Conservation (phyloP, 768 basidiomycete species). For the Glaciozyma martinii region DNA sequence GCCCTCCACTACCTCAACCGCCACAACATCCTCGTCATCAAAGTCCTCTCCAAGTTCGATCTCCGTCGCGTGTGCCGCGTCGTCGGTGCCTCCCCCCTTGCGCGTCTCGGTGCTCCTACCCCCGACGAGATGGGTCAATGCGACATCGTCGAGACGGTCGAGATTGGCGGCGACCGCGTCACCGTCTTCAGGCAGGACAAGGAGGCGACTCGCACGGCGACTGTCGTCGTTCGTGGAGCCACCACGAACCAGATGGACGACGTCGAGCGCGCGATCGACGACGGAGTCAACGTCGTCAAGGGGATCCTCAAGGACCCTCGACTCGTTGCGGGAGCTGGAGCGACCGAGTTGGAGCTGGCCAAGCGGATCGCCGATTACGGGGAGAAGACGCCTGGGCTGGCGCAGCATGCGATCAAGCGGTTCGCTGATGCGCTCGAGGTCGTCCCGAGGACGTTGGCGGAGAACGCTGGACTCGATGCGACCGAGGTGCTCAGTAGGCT, state of each 20-base stretch:
- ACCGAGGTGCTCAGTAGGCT: conserved; percentile 82
- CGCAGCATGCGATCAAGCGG: conserved; percentile 85
- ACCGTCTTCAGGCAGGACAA: conserved; percentile 90
- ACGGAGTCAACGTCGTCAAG: conserved; percentile 94
- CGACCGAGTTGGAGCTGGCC: conserved; percentile 87
- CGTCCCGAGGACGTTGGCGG: conserved; percentile 80
- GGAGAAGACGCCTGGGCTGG: conserved; percentile 73
- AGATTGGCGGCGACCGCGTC: conserved; percentile 95
- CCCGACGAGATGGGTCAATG: conserved; percentile 90
- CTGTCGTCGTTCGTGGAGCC: conserved; percentile 89
- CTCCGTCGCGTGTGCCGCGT: conserved; percentile 88
- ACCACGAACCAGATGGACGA: conserved; percentile 92
- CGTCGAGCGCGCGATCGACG: conserved; percentile 89
- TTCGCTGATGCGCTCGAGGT: conserved; percentile 87
- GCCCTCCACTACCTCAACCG: conserved; percentile 95
- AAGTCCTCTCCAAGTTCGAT: conserved; percentile 96
- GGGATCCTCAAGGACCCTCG: conserved; percentile 78
- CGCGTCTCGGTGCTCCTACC: conserved; percentile 89
- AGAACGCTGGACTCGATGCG: conserved; percentile 83
- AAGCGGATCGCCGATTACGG: conserved; percentile 76
- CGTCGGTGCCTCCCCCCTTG: conserved; percentile 89
- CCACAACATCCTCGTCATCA: conserved; percentile 85
- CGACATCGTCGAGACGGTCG: conserved; percentile 88
- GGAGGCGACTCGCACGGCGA: conserved; percentile 73
- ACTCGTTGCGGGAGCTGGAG: conserved; percentile 87